These are phyloP conservation scores for Monosporascus ibericus DNA, from an alignment of 2,329 filamentous ascomycete genomes.

Conservation along the genomic window DNA sequence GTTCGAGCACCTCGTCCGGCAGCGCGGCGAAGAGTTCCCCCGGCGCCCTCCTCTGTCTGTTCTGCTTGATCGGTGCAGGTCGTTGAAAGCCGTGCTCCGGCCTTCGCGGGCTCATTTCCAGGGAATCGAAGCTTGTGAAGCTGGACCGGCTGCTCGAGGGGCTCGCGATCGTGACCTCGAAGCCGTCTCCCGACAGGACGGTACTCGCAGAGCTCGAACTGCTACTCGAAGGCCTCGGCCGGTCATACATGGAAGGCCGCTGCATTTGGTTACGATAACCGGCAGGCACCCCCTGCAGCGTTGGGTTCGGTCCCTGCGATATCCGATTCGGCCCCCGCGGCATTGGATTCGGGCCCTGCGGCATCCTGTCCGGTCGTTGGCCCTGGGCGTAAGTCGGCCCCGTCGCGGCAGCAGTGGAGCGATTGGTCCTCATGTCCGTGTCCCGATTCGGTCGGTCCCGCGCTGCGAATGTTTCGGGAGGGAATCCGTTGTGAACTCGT, in stretches of 20 bases:
- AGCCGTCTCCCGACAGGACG: slow-evolving; percentile 19
- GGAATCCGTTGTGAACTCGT: slow-evolving; percentile 11
- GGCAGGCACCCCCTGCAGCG: slow-evolving; percentile 8
- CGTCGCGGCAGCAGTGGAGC: slow-evolving; percentile 11
- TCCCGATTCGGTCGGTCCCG: slow-evolving; percentile 7
- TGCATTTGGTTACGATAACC: slow-evolving; percentile 25
- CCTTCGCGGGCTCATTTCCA: slow-evolving; percentile 26
- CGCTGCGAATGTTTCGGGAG: slow-evolving; percentile 11
- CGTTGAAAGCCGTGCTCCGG: slow-evolving; percentile 26
- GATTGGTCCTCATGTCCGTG: slow-evolving; percentile 9
- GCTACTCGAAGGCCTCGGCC: slow-evolving; percentile 18
- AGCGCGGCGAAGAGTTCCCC: slow-evolving; percentile 50
- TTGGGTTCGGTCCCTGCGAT: neutral
- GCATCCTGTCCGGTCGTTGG: slow-evolving; percentile 12
- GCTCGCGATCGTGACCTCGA: slow-evolving; percentile 23
- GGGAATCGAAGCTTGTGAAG: slow-evolving; percentile 36
- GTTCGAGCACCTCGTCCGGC: slow-evolving; percentile 52
- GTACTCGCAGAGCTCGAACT: slow-evolving; percentile 21
- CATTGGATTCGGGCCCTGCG: neutral
- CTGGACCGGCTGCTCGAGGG: slow-evolving; percentile 31
- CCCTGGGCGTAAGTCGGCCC: slow-evolving; percentile 11
- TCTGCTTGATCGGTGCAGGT: slow-evolving; percentile 29
- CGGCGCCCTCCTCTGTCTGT: slow-evolving; percentile 29
- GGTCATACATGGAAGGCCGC: slow-evolving; percentile 18
- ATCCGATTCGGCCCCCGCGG: neutral